These are phyloP conservation scores for Penicillium rolfsii DNA, from an alignment of 2,329 filamentous ascomycete genomes.

Conservation along the genomic window DNA sequence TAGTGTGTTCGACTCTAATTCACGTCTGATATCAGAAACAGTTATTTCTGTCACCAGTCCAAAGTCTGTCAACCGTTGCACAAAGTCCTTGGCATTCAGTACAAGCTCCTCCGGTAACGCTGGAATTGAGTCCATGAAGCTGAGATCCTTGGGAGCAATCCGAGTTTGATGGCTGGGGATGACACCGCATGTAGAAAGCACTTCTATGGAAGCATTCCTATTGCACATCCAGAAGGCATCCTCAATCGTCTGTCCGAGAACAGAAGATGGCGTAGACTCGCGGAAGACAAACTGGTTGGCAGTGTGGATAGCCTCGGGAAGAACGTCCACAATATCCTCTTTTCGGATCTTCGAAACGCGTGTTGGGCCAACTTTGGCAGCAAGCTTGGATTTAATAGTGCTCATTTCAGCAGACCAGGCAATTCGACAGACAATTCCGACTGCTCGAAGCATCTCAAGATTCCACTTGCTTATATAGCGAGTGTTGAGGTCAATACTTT, in stretches of 20 bases:
- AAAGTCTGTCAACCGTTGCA: conserved; percentile 79
- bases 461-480: conserved; percentile 96
- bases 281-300: conserved; percentile 85
- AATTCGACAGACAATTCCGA: conserved; percentile 85
- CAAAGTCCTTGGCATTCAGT: conserved; percentile 68
- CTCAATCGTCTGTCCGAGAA: conserved; percentile 85
- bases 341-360: conserved; percentile 59
- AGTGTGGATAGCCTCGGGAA: conserved; percentile 79
- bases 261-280: conserved; percentile 84
- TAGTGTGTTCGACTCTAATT: conserved; percentile 80
- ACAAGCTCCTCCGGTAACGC: conserved; percentile 78
- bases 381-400: conserved; percentile 67
- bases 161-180: conserved; percentile 82
- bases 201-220: conserved; percentile 77
- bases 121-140: conserved; percentile 86
- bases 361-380: conserved; percentile 36
- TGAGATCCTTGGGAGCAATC: conserved; percentile 69
- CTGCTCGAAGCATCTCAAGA: conserved; percentile 84
- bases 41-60: conserved; percentile 87
- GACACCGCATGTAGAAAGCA: conserved; percentile 85
- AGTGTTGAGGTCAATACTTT: conserved; percentile 95
- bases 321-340: conserved; percentile 66
- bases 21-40: conserved; percentile 79
- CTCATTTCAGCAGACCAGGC: conserved; percentile 88
- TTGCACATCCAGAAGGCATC: conserved; percentile 96